These are phyloP conservation scores for Venturia carpophila DNA, from an alignment of 2,329 filamentous ascomycete genomes.

Conservation along the genomic window DNA sequence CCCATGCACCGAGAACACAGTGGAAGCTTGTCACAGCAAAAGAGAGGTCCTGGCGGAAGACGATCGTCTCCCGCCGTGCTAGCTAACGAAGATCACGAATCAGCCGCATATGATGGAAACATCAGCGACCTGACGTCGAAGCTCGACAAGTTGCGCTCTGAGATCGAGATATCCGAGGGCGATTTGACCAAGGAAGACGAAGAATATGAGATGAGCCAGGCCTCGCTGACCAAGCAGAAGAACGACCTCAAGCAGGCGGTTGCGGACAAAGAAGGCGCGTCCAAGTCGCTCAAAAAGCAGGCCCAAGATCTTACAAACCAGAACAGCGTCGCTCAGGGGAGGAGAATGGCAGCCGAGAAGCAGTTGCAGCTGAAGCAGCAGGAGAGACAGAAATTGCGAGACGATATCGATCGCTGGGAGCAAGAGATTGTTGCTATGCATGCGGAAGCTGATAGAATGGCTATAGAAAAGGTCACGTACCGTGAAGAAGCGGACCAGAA, in stretches of 20 bases:
- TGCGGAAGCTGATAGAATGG: constrained; percentile 44
- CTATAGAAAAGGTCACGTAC: constrained; percentile 32
- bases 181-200: constrained; percentile 57
- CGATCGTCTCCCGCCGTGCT: constrained; percentile 61
- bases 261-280: constrained; percentile 87
- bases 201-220: constrained; percentile 39
- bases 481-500: constrained; percentile 32
- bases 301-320: constrained; percentile 71
- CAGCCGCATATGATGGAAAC: constrained; percentile 27
- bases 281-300: constrained; percentile 72
- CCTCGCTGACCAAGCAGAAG: constrained; percentile 60
- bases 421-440: constrained; percentile 52
- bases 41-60: constrained; percentile 63
- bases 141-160: constrained; percentile 70
- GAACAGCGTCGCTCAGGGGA: constrained; percentile 72
- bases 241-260: constrained; percentile 69
- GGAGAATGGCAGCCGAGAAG: constrained; percentile 70
- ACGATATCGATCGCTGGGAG: constrained; percentile 62
- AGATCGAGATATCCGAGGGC: constrained; percentile 70
- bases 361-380: constrained; percentile 58
- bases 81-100: constrained; percentile 26
- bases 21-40: constrained; percentile 43
- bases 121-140: constrained; percentile 59
- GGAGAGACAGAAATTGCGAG: constrained; percentile 60
- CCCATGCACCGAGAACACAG: constrained; percentile 59